phyloP scores from a whole-genome alignment of 345 rosid species.

The Arabidopsis thaliana region TAIR10.1 NC_003071.7:10565001-10565500 shows the following conservation, averaged over 20 bases:
- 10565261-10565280: not conserved
- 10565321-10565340: not conserved
- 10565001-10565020: conserved; percentile 34
- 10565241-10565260: not conserved
- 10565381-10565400: too few species aligned
- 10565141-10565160: conserved; percentile 13
- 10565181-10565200: conserved; percentile 4
- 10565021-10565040: conserved; percentile 36
- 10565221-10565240: not conserved
- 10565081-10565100: conserved; percentile 25
- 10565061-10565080: conserved; percentile 30
- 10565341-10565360: too few species aligned
- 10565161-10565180: not conserved
- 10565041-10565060: conserved; percentile 23
- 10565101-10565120: not conserved
- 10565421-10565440: too few species aligned
- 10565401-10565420: too few species aligned
- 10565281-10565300: not conserved
- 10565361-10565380: too few species aligned
- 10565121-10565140: conserved; percentile 9
- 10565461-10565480: too few species aligned
- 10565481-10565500: too few species aligned
- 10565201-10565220: conserved; percentile 13
- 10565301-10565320: not conserved
- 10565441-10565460: too few species aligned